These are phyloP conservation scores for Rhytidhysteron rufulum DNA, from an alignment of 2,329 filamentous ascomycete species.

Conservation along the genomic window DNA sequence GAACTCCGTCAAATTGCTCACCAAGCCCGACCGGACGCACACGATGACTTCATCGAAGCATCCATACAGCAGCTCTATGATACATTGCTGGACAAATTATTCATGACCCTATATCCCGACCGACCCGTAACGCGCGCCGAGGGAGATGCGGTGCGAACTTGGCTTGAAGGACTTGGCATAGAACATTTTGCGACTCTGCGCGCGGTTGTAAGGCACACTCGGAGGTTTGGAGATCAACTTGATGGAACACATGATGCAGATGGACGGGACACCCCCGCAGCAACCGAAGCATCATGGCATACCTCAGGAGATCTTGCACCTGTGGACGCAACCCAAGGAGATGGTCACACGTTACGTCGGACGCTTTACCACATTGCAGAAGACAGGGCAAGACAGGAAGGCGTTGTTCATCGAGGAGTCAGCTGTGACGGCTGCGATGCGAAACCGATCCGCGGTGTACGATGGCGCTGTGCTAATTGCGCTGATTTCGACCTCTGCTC, in stretches of 20 bases:
- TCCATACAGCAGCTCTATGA: conserved; percentile 23
- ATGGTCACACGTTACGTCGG: conserved; percentile 77
- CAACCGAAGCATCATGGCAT: conserved; percentile 27
- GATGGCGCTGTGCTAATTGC: conserved; percentile 94
- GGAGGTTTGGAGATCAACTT: conserved; percentile 8
- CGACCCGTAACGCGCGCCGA: conserved; percentile 17
- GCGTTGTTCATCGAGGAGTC: conserved; percentile 88
- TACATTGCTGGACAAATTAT: conserved; percentile 26
- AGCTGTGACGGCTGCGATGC: conserved; percentile 86
- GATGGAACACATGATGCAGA: not conserved
- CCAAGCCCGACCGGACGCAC: conserved; percentile 14
- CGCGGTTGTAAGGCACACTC: conserved; percentile 20
- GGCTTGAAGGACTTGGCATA: conserved; percentile 16
- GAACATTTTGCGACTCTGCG: conserved; percentile 10
- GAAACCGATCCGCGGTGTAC: conserved; percentile 83
- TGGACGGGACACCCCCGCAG: conserved; percentile 8
- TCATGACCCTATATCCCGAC: conserved; percentile 17
- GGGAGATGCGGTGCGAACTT: conserved; percentile 13
- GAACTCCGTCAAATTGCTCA: conserved; percentile 22
- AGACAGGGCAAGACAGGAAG: conserved; percentile 81
- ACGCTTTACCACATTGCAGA: conserved; percentile 90
- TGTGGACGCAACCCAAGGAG: conserved; percentile 32
- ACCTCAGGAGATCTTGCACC: conserved; percentile 39
- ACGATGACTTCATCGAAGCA: conserved; percentile 16
- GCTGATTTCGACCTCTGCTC: conserved; percentile 95